A percentile compares a stretch with the other conserved stretches of the same genome.
phyloP scores from a whole-genome alignment of 2,329 filamentous ascomycete genomes.

The Diplodia scrobiculata region DNA sequence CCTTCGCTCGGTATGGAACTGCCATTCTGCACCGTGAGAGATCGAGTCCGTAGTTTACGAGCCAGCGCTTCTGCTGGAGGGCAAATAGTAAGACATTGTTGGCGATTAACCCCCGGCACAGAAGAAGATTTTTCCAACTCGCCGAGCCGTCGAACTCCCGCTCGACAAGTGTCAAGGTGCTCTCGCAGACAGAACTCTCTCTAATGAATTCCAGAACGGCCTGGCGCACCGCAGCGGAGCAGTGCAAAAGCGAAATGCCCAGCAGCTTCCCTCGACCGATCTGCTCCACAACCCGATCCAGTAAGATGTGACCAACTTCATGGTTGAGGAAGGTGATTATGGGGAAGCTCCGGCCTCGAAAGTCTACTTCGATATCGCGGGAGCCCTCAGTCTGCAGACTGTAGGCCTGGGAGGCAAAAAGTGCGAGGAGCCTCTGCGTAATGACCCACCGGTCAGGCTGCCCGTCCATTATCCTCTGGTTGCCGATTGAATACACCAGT shows the following conservation, averaged over 20 bases:
- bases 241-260: not conserved
- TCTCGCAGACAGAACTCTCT: constrained; percentile 54
- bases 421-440: not conserved
- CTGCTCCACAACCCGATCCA: constrained; percentile 60
- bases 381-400: constrained; percentile 55
- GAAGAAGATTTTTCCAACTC: constrained; percentile 43
- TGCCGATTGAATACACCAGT: constrained; percentile 29
- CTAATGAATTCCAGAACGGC: constrained; percentile 55
- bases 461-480: constrained; percentile 10
- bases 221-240: constrained; percentile 44
- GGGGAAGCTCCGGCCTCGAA: constrained; percentile 60
- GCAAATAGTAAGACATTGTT: constrained; percentile 58
- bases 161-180: constrained; percentile 50
- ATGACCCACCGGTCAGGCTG: constrained; percentile 21
- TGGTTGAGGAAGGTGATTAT: constrained; percentile 37
- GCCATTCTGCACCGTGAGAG: constrained; percentile 37
- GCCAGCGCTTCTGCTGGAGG: constrained; percentile 62
- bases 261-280: constrained; percentile 48
- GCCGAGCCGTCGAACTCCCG: constrained; percentile 37
- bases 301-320: constrained; percentile 41
- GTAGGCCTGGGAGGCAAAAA: constrained; percentile 30
- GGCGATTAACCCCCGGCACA: constrained; percentile 61
- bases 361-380: constrained; percentile 64
- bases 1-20: constrained; percentile 69
- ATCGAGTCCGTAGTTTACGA: constrained; percentile 66